Evolutionary conservation across 1,284 basidiomycete species (phyloP).

Genomic region (Apiotrichum sp.): DNA sequence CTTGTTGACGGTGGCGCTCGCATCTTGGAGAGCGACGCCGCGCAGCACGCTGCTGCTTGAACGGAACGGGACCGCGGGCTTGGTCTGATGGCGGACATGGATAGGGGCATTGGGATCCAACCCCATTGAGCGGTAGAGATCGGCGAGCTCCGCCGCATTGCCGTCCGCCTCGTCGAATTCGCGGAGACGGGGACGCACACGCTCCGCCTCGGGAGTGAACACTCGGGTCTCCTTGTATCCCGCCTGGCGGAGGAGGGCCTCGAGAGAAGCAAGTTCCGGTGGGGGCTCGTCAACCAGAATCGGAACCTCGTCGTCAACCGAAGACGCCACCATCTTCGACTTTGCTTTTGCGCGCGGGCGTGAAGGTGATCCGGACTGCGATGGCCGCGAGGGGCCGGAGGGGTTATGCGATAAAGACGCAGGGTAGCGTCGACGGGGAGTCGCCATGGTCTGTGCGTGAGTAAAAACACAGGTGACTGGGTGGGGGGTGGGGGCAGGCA

Average conservation of each 20-base stretch:
- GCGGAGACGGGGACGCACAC: slow-evolving; percentile 39
- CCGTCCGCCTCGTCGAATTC: slow-evolving; percentile 32
- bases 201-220: slow-evolving; percentile 72
- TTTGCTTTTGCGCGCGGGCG: too few species aligned
- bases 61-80: slow-evolving; percentile 11
- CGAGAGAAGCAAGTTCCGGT: slow-evolving; percentile 56
- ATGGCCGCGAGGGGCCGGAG: slow-evolving; percentile 18
- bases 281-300: slow-evolving; percentile 9
- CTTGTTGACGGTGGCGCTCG: slow-evolving; percentile 2
- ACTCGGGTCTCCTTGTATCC: slow-evolving; percentile 84
- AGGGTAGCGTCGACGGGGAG: slow-evolving; percentile 15
- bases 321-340: background rate
- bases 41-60: slow-evolving; percentile 17
- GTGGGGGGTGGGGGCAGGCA: background rate
- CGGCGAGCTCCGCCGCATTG: slow-evolving; percentile 26
- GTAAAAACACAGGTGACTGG: background rate
- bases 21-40: slow-evolving; percentile 17
- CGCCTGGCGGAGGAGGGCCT: slow-evolving; percentile 72
- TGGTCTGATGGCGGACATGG: slow-evolving; percentile 14
- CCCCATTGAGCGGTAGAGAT: slow-evolving; percentile 34
- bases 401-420: slow-evolving; percentile 19
- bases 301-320: slow-evolving; percentile 25
- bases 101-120: slow-evolving; percentile 10
- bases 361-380: background rate
- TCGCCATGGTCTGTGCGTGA: background rate